phyloP scores from a whole-genome alignment of 371 early-diverging fungal species.

The Paraphysoderma sedebokerense region DNA sequence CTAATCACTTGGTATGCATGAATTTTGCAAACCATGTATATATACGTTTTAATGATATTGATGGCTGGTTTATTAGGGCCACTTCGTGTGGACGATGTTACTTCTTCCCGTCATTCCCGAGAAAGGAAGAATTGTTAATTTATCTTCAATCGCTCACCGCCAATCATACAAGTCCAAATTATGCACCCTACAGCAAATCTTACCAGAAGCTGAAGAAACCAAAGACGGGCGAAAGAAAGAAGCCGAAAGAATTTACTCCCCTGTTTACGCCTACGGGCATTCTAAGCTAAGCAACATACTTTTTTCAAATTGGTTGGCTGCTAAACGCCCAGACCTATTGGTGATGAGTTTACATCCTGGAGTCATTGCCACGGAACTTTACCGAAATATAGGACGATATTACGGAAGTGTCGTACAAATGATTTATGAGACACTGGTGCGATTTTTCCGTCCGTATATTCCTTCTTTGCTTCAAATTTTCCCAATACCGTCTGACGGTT shows the following conservation, averaged over 20 bases:
- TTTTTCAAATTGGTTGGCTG: slow-evolving; percentile 3
- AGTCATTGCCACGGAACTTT: background rate
- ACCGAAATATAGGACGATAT: background rate
- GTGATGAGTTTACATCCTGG: slow-evolving; percentile 2
- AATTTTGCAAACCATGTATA: too few relatives aligned
- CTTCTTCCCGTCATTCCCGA: slow-evolving; percentile 11
- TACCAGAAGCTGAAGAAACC: background rate
- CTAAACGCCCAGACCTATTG: background rate
- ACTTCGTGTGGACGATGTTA: slow-evolving; percentile 20
- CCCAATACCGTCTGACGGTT: too few relatives aligned
- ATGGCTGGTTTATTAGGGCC: too few relatives aligned
- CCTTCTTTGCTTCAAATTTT: background rate
- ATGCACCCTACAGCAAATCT: background rate
- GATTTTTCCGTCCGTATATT: too few relatives aligned
- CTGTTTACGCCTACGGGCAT: background rate
- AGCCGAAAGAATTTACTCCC: background rate
- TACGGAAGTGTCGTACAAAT: background rate
- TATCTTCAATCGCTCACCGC: slow-evolving; percentile 1
- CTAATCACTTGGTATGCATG: slow-evolving; percentile 37
- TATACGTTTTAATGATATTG: too few relatives aligned
- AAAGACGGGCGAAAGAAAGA: background rate
- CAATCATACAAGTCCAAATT: background rate
- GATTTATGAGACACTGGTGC: too few relatives aligned
- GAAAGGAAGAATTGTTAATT: slow-evolving; percentile 3
- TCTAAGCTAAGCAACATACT: slow-evolving; percentile 3